A percentile compares a stretch with the other conserved stretches of the same genome.
phyloP scores from a whole-genome alignment of 345 rosid genomes.

The Citrus sinensis region DNA sequence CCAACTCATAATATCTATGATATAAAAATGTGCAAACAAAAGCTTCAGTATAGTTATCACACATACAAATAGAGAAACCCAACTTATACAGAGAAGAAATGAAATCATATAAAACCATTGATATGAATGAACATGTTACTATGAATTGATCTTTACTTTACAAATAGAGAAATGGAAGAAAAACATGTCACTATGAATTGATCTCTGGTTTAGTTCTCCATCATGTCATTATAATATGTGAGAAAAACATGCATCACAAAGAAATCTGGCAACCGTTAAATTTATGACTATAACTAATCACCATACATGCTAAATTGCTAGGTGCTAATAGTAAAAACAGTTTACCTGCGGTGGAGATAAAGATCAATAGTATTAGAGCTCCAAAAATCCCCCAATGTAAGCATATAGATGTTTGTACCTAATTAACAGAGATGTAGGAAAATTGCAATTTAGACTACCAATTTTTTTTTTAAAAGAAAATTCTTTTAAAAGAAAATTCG shows the following conservation, averaged over 20 bases:
- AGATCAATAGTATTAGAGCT: slow-evolving; percentile 92
- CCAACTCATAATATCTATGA: slow-evolving; percentile 78
- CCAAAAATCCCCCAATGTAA: slow-evolving; percentile 91
- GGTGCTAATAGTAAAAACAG: not conserved
- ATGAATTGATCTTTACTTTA: no score
- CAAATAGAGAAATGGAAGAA: no score
- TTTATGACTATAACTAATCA: not conserved
- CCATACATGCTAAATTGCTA: no score
- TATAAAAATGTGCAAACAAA: not conserved
- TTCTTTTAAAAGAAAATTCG: no score
- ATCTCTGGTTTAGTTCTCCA: not conserved
- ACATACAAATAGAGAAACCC: not conserved
- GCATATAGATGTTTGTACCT: slow-evolving; percentile 93
- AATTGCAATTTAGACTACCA: not conserved
- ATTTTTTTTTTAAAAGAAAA: no score
- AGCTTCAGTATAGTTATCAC: not conserved
- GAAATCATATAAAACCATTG: not conserved
- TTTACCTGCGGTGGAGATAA: slow-evolving; percentile 84
- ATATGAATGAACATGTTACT: not conserved
- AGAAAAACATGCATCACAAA: not conserved
- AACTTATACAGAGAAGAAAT: not conserved
- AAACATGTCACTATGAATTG: not conserved
- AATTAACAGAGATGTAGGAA: not conserved
- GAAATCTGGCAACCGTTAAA: not conserved
- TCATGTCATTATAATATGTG: not conserved